phyloP scores from a whole-genome alignment of 2,329 filamentous ascomycete genomes.

The Fusarium secorum region DNA sequence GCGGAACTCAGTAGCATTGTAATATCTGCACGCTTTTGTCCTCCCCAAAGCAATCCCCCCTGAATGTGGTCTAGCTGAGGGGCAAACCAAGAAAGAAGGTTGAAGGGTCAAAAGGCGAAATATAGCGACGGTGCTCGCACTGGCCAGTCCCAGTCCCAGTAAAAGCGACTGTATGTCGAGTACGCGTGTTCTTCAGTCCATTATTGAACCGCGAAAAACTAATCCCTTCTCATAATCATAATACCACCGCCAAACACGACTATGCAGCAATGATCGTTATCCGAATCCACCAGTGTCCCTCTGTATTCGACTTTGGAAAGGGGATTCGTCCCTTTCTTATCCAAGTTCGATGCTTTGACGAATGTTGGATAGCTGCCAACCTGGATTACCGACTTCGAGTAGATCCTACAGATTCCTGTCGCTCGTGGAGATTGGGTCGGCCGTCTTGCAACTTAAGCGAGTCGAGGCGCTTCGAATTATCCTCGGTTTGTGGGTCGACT shows the following conservation, averaged over 20 bases:
- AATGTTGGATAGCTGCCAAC: slow-evolving; percentile 8
- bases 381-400: slow-evolving; percentile 58
- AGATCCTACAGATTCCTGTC: slow-evolving; percentile 66
- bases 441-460: slow-evolving; percentile 90
- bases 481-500: slow-evolving; percentile 79
- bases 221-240: slow-evolving; percentile 33
- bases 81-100: slow-evolving; percentile 28
- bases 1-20: slow-evolving; percentile 29
- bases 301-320: slow-evolving; percentile 12
- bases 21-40: slow-evolving; percentile 21
- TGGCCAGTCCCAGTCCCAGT: slow-evolving; percentile 21
- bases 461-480: slow-evolving; percentile 87
- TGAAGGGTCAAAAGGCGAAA: slow-evolving; percentile 10
- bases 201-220: slow-evolving; percentile 35
- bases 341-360: slow-evolving; percentile 13
- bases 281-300: neutral
- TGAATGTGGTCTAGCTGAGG: slow-evolving; percentile 25
- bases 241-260: slow-evolving; percentile 22
- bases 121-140: slow-evolving; percentile 13
- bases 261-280: slow-evolving; percentile 28
- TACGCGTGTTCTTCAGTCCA: slow-evolving; percentile 34
- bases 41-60: neutral
- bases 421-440: slow-evolving; percentile 63
- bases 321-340: slow-evolving; percentile 8
- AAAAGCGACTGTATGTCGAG: slow-evolving; percentile 28